Evolutionary conservation across 1,284 basidiomycete genomes (phyloP).

Genomic region (Leccinum fuscescens): DNA sequence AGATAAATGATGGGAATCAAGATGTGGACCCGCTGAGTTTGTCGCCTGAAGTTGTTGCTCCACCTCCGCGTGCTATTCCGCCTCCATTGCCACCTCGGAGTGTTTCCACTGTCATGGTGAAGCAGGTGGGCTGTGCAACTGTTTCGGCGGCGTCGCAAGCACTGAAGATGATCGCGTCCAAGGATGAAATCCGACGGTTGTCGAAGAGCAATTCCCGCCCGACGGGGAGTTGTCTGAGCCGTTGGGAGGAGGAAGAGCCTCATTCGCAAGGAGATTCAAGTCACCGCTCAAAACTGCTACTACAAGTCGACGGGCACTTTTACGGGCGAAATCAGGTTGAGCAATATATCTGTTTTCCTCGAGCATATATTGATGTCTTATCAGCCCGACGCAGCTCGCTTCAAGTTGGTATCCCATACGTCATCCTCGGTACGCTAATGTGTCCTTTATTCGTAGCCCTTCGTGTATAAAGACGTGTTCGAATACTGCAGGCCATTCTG

Average conservation of each 20-base stretch:
- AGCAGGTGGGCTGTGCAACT: conserved; percentile 26
- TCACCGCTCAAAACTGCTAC: too few species aligned
- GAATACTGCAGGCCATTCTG: conserved; percentile 74
- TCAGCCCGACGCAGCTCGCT: too few species aligned
- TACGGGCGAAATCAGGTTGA: too few species aligned
- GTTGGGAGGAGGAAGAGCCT: conserved; percentile 35
- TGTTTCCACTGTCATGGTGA: conserved; percentile 29
- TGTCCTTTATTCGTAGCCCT: background rate
- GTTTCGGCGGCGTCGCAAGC: conserved; percentile 48
- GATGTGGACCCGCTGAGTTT: conserved; percentile 30
- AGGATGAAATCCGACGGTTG: conserved; percentile 38
- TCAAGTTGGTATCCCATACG: conserved; percentile 76
- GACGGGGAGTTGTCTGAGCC: conserved; percentile 6
- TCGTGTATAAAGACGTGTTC: background rate
- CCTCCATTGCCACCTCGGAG: conserved; percentile 63
- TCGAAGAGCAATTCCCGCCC: conserved; percentile 16
- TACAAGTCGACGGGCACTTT: too few species aligned
- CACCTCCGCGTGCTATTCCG: conserved; percentile 20
- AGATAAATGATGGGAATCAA: conserved; percentile 30
- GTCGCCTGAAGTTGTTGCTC: conserved; percentile 12
- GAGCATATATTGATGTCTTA: too few species aligned
- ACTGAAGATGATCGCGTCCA: conserved; percentile 53
- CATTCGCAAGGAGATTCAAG: conserved; percentile 54
- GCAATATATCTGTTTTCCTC: too few species aligned
- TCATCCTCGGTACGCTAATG: conserved; percentile 75